These are phyloP conservation scores for Rhodotorula sp. DNA, from an alignment of 1,284 basidiomycete genomes.

Conservation along the genomic window DNA sequence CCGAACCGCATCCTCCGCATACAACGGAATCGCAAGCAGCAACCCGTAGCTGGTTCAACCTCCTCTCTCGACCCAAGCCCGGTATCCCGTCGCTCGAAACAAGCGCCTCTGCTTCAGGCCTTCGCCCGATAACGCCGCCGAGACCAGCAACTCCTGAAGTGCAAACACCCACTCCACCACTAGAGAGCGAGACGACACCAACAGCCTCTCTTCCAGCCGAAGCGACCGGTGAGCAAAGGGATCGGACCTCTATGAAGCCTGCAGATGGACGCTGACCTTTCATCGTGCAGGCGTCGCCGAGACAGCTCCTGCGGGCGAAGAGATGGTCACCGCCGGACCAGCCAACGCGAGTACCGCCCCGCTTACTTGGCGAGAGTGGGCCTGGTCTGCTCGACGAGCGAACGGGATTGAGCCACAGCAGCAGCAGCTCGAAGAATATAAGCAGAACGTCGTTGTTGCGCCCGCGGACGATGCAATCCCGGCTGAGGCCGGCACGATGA, in stretches of 20 bases:
- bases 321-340: background rate
- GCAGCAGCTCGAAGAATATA: background rate
- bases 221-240: background rate
- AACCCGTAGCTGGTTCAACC: background rate
- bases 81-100: background rate
- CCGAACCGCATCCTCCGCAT: background rate
- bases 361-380: background rate
- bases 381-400: background rate
- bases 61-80: slow-evolving; percentile 5
- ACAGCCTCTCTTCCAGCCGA: background rate
- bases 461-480: no score
- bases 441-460: background rate
- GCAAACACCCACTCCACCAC: background rate
- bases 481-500: no score
- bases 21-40: background rate
- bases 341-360: background rate
- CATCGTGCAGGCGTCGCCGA: background rate
- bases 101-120: no score
- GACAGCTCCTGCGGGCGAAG: background rate
- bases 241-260: no score
- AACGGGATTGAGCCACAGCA: background rate
- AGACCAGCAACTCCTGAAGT: background rate
- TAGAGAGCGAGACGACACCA: background rate
- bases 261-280: no score
- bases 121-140: background rate